Evolutionary conservation across 257 asterid genomes (phyloP).

Genomic region (Petunia secreta): DNA sequence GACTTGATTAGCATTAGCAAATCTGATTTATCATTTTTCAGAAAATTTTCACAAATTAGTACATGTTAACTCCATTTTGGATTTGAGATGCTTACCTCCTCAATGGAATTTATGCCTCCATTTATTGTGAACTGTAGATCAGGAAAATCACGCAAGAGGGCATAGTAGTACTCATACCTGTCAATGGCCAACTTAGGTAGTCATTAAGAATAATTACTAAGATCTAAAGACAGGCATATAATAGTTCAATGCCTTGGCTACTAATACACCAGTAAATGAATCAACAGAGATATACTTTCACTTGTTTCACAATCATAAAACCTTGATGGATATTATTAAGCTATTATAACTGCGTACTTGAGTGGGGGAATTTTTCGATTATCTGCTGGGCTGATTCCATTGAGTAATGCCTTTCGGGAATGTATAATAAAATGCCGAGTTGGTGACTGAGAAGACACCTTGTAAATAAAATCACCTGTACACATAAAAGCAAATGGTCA

Average conservation of each 20-base stretch:
- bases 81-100: slow-evolving; percentile 61
- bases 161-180: slow-evolving; percentile 95
- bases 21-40: slow-evolving; percentile 1
- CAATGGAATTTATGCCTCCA: slow-evolving; percentile 87
- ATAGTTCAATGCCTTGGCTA: slow-evolving; percentile 25
- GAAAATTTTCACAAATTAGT: slow-evolving; percentile 17
- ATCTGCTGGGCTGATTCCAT: slow-evolving; percentile 90
- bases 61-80: slow-evolving; percentile 12
- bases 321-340: slow-evolving; percentile 3
- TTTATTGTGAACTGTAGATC: slow-evolving; percentile 85
- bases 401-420: slow-evolving; percentile 93
- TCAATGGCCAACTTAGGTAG: slow-evolving; percentile 16
- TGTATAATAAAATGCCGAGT: slow-evolving; percentile 89
- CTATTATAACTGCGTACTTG: slow-evolving; percentile 50
- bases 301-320: not conserved
- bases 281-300: not conserved
- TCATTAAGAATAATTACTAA: not conserved
- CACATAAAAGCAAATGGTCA: slow-evolving; percentile 29
- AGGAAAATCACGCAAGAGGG: slow-evolving; percentile 96
- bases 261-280: slow-evolving; percentile 17
- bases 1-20: too few species aligned
- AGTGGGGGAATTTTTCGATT: slow-evolving; percentile 92
- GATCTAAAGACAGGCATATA: slow-evolving; percentile 15
- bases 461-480: slow-evolving; percentile 92
- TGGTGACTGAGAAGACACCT: slow-evolving; percentile 93